Percentiles rank a stretch among this genome's conserved stretches.
Evolutionary conservation across 345 rosid species (phyloP).

Genomic region (Zanthoxylum bungeanum): DNA sequence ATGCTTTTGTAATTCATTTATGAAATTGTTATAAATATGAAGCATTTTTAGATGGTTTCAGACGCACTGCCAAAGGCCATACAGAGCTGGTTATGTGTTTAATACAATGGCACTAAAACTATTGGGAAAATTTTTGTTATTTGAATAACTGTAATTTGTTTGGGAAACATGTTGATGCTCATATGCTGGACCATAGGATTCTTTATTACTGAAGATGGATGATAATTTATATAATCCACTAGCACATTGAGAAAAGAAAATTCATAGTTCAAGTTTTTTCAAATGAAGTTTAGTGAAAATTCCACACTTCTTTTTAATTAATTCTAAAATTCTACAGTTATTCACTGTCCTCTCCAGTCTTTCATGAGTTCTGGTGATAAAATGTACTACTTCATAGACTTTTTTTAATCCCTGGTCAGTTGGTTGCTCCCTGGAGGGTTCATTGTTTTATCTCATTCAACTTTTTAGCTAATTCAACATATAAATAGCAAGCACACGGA

Average conservation of each 20-base stretch:
- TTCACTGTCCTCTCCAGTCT: background rate
- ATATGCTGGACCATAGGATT: background rate
- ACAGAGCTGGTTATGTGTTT: background rate
- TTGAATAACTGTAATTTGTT: background rate
- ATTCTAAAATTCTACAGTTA: background rate
- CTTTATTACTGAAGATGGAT: background rate
- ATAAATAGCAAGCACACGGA: background rate
- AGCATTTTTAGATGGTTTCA: background rate
- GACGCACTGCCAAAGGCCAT: background rate
- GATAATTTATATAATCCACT: background rate
- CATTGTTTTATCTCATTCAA: background rate
- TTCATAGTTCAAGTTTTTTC: no score
- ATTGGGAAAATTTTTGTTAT: no score
- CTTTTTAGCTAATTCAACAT: background rate
- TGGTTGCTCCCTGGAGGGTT: background rate
- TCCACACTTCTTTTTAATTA: background rate
- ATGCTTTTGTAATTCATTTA: background rate
- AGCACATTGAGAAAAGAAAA: background rate
- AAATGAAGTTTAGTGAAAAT: background rate
- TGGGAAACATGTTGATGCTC: background rate
- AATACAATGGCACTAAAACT: no score
- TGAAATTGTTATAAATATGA: background rate
- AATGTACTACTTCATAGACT: background rate
- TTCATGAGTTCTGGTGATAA: background rate
- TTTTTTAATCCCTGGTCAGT: background rate